Conservation (phyloP, 208 protist species). For the Trypanosoma congolense region DNA sequence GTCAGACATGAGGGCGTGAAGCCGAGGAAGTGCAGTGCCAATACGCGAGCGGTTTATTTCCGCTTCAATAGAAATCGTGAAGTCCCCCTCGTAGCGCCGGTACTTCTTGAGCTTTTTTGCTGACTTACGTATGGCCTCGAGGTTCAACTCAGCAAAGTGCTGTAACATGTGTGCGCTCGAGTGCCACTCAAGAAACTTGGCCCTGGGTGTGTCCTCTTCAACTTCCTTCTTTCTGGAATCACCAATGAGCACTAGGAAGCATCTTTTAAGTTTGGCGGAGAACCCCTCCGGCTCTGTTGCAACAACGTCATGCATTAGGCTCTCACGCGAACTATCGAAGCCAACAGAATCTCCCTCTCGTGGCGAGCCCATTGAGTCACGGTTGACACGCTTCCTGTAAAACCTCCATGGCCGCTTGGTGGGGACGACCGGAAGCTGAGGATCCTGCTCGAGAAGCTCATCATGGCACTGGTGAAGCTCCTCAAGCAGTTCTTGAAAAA, state of each 20-base stretch:
- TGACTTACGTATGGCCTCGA: conserved; percentile 82
- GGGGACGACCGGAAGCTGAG: conserved; percentile 32
- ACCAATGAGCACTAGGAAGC: conserved; percentile 80
- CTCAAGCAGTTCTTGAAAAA: conserved; percentile 73
- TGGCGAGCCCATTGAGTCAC: background rate
- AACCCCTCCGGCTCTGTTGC: conserved; percentile 18
- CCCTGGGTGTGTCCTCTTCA: conserved; percentile 58
- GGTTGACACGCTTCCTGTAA: conserved; percentile 40
- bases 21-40: conserved; percentile 59
- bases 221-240: conserved; percentile 59
- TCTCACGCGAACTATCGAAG: conserved; percentile 22
- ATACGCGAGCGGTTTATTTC: conserved; percentile 68
- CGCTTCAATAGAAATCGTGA: conserved; percentile 64
- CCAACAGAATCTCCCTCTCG: conserved; percentile 7
- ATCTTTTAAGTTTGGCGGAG: conserved; percentile 39
- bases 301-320: conserved; percentile 19
- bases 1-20: conserved; percentile 62
- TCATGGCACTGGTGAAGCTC: conserved; percentile 69
- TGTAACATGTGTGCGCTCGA: conserved; percentile 83
- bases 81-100: conserved; percentile 65
- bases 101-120: conserved; percentile 88
- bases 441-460: conserved; percentile 59
- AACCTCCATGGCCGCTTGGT: conserved; percentile 37
- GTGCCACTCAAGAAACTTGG: conserved; percentile 84
- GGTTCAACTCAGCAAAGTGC: conserved; percentile 88